phyloP scores from a whole-genome alignment of 441 rosid genomes.

The Francoa sonchifolia region DNA sequence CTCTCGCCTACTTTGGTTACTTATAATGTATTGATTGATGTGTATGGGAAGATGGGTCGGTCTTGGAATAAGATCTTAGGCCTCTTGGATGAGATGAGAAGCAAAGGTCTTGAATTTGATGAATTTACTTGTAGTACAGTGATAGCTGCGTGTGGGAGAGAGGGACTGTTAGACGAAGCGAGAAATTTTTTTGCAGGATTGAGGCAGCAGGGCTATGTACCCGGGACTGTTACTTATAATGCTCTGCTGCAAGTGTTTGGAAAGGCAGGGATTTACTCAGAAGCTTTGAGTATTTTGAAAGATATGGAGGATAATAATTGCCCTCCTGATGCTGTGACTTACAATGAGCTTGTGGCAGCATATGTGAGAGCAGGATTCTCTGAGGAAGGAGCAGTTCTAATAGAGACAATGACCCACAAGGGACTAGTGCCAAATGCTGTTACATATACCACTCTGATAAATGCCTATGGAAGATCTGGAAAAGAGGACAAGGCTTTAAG shows the following conservation, averaged over 20 bases:
- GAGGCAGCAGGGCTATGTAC: conserved; percentile 54
- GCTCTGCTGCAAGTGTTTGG: conserved; percentile 68
- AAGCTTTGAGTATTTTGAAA: conserved; percentile 56
- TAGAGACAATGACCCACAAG: conserved; percentile 46
- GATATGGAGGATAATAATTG: conserved; percentile 84
- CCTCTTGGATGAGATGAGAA: conserved; percentile 58
- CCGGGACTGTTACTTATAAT: conserved; percentile 74
- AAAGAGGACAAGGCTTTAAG: conserved; percentile 54
- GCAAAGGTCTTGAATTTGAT: conserved; percentile 44
- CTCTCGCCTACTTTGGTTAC: conserved; percentile 69
- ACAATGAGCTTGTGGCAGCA: conserved; percentile 76
- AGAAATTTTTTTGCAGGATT: conserved; percentile 49
- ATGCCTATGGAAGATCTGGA: conserved; percentile 81
- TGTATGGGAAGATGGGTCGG: conserved; percentile 75
- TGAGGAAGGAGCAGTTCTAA: conserved; percentile 66
- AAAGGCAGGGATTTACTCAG: conserved; percentile 63
- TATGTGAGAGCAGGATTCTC: conserved; percentile 74
- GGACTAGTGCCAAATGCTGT: conserved; percentile 70
- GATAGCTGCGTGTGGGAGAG: conserved; percentile 78
- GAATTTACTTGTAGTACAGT: conserved; percentile 94
- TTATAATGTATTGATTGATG: conserved; percentile 85
- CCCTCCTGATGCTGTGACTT: conserved; percentile 57
- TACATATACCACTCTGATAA: conserved; percentile 70
- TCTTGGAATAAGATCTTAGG: conserved; percentile 52
- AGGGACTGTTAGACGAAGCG: conserved; percentile 64